A percentile compares a stretch with the other conserved stretches of the same genome.
These are phyloP conservation scores for Malania oleifera DNA, from an alignment of 164 flowering plant genomes.

Conservation along the genomic window DNA sequence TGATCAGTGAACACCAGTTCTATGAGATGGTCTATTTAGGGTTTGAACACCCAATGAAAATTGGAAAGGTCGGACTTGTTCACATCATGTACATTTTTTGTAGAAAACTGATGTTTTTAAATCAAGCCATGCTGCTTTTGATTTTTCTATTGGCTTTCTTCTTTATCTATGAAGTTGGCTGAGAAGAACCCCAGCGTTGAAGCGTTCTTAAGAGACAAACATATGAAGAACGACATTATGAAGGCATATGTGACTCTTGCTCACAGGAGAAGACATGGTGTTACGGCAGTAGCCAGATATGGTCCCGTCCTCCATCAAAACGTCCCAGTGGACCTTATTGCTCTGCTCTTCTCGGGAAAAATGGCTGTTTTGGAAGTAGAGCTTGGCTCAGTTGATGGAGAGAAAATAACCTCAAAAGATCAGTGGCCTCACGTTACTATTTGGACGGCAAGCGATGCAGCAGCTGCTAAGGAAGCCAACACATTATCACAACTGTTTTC, in stretches of 20 bases:
- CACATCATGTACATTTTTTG: too few species aligned
- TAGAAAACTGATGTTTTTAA: too few species aligned
- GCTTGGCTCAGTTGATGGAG: conserved; percentile 65
- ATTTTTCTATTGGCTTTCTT: background rate
- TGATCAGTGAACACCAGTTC: too few species aligned
- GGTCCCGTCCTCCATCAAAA: conserved; percentile 44
- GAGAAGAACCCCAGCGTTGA: conserved; percentile 34
- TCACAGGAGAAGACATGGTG: conserved; percentile 88
- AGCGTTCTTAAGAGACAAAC: conserved; percentile 47
- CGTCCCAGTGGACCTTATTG: conserved; percentile 63
- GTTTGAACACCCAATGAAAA: too few species aligned
- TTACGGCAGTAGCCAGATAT: conserved; percentile 75
- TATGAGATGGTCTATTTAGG: too few species aligned
- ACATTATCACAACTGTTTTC: conserved; percentile 47
- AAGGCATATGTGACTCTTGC: conserved; percentile 89
- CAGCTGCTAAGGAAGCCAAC: conserved; percentile 75
- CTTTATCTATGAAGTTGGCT: conserved; percentile 40
- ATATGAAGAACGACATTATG: conserved; percentile 37
- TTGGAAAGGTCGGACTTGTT: too few species aligned
- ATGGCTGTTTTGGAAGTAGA: conserved; percentile 73
- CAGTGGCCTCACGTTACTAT: conserved; percentile 93
- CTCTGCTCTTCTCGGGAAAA: conserved; percentile 57
- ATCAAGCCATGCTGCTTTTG: too few species aligned
- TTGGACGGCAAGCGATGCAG: conserved; percentile 81
- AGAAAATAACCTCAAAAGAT: conserved; percentile 57